phyloP scores from a whole-genome alignment of 192 early-diverging fungal genomes.

The Globomyces pollinis-pini region DNA sequence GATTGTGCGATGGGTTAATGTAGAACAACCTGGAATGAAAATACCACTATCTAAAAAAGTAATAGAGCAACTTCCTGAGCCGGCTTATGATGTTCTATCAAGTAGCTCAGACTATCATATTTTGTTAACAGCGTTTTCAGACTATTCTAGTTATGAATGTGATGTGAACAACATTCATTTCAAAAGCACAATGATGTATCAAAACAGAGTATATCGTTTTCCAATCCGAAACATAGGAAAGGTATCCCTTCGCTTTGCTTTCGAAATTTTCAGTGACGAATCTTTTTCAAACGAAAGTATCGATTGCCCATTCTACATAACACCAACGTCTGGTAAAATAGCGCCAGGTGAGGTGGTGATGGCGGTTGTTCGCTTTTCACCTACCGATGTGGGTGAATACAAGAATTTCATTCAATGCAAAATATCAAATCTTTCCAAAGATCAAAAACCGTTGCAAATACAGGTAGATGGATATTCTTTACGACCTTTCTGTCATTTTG shows the following conservation, averaged over 20 bases:
- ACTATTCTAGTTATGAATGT: slow-evolving; percentile 47
- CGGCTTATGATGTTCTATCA: slow-evolving; percentile 27
- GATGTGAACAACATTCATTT: slow-evolving; percentile 38
- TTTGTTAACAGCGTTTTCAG: slow-evolving; percentile 37
- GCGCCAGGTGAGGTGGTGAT: slow-evolving; percentile 27
- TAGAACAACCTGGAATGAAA: not conserved
- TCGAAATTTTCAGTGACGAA: slow-evolving; percentile 26
- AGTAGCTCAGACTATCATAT: slow-evolving; percentile 19
- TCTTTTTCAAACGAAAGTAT: slow-evolving; percentile 14
- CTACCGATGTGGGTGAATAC: slow-evolving; percentile 41
- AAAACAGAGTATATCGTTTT: slow-evolving; percentile 39
- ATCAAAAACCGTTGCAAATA: slow-evolving; percentile 30
- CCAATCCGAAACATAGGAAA: slow-evolving; percentile 40
- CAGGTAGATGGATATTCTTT: slow-evolving; percentile 30
- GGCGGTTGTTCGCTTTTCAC: slow-evolving; percentile 40
- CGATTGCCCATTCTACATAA: slow-evolving; percentile 42
- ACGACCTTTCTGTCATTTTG: slow-evolving; percentile 61
- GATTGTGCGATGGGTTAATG: slow-evolving; percentile 29
- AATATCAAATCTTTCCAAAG: slow-evolving; percentile 40
- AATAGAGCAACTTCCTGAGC: slow-evolving; percentile 39
- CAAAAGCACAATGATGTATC: slow-evolving; percentile 54
- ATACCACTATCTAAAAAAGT: slow-evolving; percentile 28
- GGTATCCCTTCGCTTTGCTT: slow-evolving; percentile 30
- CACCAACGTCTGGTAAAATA: slow-evolving; percentile 30
- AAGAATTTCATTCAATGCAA: slow-evolving; percentile 6